These are phyloP conservation scores for Fraxinus pennsylvanica DNA, from an alignment of 257 asterid genomes.

Conservation along the genomic window DNA sequence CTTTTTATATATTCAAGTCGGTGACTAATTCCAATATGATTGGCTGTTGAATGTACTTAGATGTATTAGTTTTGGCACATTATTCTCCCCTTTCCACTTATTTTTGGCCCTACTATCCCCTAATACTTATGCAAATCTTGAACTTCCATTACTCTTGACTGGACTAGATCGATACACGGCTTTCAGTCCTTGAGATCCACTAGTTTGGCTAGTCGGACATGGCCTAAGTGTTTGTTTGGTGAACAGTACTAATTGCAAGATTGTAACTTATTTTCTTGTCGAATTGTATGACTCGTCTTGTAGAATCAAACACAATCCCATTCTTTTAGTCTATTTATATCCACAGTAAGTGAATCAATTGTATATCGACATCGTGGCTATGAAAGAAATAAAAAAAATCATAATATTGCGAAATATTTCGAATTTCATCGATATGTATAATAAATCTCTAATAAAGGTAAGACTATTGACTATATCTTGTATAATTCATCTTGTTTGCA, in stretches of 20 bases:
- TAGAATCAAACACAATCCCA: neutral
- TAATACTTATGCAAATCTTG: neutral
- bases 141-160: neutral
- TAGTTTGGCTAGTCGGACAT: neutral
- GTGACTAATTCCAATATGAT: constrained; percentile 7
- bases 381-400: neutral
- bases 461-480: neutral
- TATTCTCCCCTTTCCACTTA: constrained; percentile 21
- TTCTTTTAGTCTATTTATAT: neutral
- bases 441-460: constrained; percentile 8
- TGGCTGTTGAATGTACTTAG: constrained; percentile 14
- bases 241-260: neutral
- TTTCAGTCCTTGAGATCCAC: neutral
- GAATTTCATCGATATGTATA: neutral
- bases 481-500: neutral
- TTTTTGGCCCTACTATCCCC: constrained; percentile 13
- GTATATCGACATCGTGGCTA: neutral
- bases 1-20: constrained; percentile 15
- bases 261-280: neutral
- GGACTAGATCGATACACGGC: neutral
- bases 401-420: neutral
- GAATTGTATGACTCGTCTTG: neutral
- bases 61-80: constrained; percentile 18
- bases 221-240: neutral
- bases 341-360: neutral